A percentile compares a stretch with the other conserved stretches of the same genome.
These are phyloP conservation scores for Turnera subulata DNA, from an alignment of 345 rosid genomes.

Conservation along the genomic window DNA sequence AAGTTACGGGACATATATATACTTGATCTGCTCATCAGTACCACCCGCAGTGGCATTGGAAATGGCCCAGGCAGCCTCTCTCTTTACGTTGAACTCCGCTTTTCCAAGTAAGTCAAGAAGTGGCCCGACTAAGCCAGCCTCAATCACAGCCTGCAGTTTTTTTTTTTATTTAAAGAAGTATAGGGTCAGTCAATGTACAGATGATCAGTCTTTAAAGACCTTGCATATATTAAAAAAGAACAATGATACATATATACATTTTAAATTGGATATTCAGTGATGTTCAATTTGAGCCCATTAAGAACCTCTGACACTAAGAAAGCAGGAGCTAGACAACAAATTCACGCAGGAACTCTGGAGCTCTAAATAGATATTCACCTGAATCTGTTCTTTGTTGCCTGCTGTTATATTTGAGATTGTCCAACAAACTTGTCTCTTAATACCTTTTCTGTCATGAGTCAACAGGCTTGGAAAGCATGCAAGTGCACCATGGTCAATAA, in stretches of 20 bases:
- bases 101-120: slow-evolving; percentile 1
- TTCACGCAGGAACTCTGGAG: not conserved
- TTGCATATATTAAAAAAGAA: too few relatives aligned
- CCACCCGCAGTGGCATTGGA: too few relatives aligned
- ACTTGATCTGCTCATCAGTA: slow-evolving; percentile 27
- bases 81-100: slow-evolving; percentile 23
- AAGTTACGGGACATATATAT: not conserved
- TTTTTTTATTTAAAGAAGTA: too few relatives aligned
- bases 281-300: too few relatives aligned
- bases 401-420: slow-evolving; percentile 29
- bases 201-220: too few relatives aligned
- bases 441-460: slow-evolving; percentile 22
- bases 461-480: slow-evolving; percentile 20
- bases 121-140: slow-evolving; percentile 15
- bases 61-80: too few relatives aligned
- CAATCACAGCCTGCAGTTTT: slow-evolving; percentile 9
- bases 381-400: slow-evolving; percentile 27
- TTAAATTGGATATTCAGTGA: too few relatives aligned
- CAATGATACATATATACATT: too few relatives aligned
- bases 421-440: slow-evolving; percentile 29
- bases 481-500: slow-evolving; percentile 20
- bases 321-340: not conserved
- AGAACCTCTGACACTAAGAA: too few relatives aligned
- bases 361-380: slow-evolving; percentile 6
- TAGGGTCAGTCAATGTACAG: too few relatives aligned